Evolutionary conservation across 768 basidiomycete species (phyloP).

Genomic region (Cystofilobasidium bisporidii): DNA sequence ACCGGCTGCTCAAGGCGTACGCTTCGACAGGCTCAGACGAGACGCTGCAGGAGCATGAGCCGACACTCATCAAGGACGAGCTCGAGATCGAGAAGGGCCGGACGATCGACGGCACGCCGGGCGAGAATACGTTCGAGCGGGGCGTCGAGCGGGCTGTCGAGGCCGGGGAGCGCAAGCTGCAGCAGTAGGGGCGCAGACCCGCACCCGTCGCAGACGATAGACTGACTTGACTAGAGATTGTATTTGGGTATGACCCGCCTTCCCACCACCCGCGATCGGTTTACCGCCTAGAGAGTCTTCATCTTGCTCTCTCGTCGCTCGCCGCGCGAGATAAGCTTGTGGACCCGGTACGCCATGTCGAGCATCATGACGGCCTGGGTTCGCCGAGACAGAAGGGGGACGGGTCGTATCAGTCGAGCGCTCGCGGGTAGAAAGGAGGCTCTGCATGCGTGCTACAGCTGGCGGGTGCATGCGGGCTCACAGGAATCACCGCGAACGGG

Average conservation of each 20-base stretch:
- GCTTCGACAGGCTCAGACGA: not conserved
- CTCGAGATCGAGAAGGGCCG: not conserved
- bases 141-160: not conserved
- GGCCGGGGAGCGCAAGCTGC: not conserved
- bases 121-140: not conserved
- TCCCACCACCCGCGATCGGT: no score
- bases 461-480: not conserved
- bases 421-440: no score
- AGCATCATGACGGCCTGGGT: not conserved
- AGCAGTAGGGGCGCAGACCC: no score
- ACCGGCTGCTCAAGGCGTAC: not conserved
- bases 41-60: not conserved
- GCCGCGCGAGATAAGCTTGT: not conserved
- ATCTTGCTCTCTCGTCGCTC: not conserved
- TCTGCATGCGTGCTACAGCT: no score
- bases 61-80: not conserved
- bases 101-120: not conserved
- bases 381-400: not conserved
- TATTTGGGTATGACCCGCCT: no score
- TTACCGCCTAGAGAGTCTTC: not conserved
- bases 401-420: no score
- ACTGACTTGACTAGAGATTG: no score
- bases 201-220: no score
- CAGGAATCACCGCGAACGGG: slow-evolving; percentile 63
- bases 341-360: not conserved